Evolutionary conservation across 2,329 filamentous ascomycete species (phyloP).

Genomic region (Ascochyta clinopodiicola): DNA sequence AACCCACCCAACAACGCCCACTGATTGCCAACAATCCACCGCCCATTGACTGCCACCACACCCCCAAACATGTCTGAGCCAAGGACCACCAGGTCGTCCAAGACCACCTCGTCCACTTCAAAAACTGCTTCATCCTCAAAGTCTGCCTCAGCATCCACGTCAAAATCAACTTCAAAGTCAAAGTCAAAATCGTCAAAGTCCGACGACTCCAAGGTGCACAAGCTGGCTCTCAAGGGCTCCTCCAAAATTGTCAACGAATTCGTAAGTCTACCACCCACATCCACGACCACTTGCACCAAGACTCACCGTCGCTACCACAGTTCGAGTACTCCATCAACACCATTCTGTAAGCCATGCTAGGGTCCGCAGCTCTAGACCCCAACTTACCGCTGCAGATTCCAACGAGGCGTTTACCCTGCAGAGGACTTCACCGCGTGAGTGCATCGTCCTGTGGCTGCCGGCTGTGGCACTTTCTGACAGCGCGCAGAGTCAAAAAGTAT

Average conservation of each 20-base stretch:
- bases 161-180: constrained; percentile 21
- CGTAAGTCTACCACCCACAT: constrained; percentile 61
- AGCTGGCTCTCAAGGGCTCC: constrained; percentile 85
- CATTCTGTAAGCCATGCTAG: constrained; percentile 71
- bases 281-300: not conserved
- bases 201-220: constrained; percentile 89
- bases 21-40: constrained; percentile 1
- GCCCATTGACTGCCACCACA: constrained; percentile 5
- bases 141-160: constrained; percentile 24
- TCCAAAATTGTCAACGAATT: constrained; percentile 94
- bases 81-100: constrained; percentile 28
- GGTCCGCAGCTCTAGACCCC: constrained; percentile 3
- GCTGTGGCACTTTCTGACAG: constrained; percentile 19
- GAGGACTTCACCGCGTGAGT: constrained; percentile 93
- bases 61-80: constrained; percentile 40
- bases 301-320: constrained; percentile 50
- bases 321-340: constrained; percentile 99
- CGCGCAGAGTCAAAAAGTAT: constrained; percentile 89
- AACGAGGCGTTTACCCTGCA: constrained; percentile 82
- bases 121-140: constrained; percentile 16
- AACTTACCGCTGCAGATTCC: constrained; percentile 68
- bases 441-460: not conserved
- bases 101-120: constrained; percentile 9
- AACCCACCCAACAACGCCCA: not conserved
- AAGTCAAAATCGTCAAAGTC: constrained; percentile 54